Evolutionary conservation across 257 asterid species (phyloP), one percentile per base, ranked within the genome.

Genomic region (Penstemon newberryi): DNA sequence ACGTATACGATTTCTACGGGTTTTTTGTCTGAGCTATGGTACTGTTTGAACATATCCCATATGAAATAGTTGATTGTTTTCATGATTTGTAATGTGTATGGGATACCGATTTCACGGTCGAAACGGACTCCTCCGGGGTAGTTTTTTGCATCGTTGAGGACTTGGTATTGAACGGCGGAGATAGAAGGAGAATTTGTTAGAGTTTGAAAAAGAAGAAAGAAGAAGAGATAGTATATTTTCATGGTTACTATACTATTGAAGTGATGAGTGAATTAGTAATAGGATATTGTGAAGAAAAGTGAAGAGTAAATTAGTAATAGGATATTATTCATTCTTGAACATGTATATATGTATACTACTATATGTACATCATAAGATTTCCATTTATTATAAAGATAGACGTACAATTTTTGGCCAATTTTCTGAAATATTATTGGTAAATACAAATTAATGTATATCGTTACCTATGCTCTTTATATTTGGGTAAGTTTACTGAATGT

Each of bases 91-190:
- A n/a, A 0, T 3, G 81, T 75, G 59, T 75, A 78, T 0, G 72
- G 72, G 53, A 69, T 41, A 9, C 86, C 86, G 71, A 78, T 73
- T 40, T 78, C 78, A 1, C 52, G 12, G 0, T 72, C 71, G 78
- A 81, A 78, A 5, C 86, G 65, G 11, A 3, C 0, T 0, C 86
- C 86, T 3, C 86, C 86, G 38, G 77, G 67, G 5, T 37, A 37
- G 44, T 9, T 18, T 5, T 0, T 4, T 1, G 79, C 77, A 18
- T 45, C 76, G 54, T 81, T 78, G 71, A 58, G n/a, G 66, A 46
- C 79, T 18, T 38, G 4, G 81, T 75, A 81, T 12, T 71, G 3
- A 40, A 74, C 71, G 72, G 85, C 80, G 10, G 42, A 38, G 33
- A 43, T 7, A 39, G 74, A 4, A 0, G 75, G 69, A 25, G 45